These are phyloP conservation scores for Myxozyma vanderwaltii DNA, from an alignment of 805 yeast genomes.

Conservation along the genomic window DNA sequence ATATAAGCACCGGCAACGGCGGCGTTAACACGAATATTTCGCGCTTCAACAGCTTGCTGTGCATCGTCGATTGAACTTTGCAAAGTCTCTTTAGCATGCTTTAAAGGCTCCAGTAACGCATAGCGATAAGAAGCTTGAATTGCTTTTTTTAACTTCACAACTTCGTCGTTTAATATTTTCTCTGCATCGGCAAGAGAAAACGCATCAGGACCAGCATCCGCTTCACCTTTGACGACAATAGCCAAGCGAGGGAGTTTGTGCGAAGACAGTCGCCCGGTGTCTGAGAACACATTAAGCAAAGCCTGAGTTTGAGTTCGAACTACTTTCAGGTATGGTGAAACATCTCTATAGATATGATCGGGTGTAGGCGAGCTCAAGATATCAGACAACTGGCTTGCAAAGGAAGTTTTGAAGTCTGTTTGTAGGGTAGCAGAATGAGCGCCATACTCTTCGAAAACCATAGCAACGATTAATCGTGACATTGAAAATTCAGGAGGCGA, in stretches of 20 bases:
- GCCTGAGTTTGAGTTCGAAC: conserved; percentile 87
- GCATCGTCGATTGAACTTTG: conserved; percentile 69
- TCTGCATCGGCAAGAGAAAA: conserved; percentile 80
- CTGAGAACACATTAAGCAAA: conserved; percentile 73
- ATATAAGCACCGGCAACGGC: conserved; percentile 76
- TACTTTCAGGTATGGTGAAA: conserved; percentile 82
- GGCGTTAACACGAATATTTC: conserved; percentile 63
- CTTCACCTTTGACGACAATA: conserved; percentile 88
- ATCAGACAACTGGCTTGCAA: conserved; percentile 11
- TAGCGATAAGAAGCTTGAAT: conserved; percentile 72
- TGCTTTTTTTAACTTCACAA: conserved; percentile 61
- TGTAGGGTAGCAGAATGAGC: neutral
- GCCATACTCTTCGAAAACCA: conserved; percentile 66
- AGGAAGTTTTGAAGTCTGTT: conserved; percentile 13
- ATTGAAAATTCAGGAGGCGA: conserved; percentile 64
- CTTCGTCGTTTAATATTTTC: conserved; percentile 62
- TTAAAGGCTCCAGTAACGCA: conserved; percentile 68
- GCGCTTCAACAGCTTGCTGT: conserved; percentile 48
- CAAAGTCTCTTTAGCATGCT: conserved; percentile 75
- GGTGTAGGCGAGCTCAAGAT: conserved; percentile 12
- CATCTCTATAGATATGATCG: conserved; percentile 68
- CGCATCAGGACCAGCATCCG: conserved; percentile 92
- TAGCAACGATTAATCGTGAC: conserved; percentile 70
- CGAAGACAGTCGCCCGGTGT: conserved; percentile 70
- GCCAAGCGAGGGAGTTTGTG: conserved; percentile 79